Evolutionary conservation across 208 protist species (phyloP).

Genomic region (Acanthamoeba quina): DNA sequence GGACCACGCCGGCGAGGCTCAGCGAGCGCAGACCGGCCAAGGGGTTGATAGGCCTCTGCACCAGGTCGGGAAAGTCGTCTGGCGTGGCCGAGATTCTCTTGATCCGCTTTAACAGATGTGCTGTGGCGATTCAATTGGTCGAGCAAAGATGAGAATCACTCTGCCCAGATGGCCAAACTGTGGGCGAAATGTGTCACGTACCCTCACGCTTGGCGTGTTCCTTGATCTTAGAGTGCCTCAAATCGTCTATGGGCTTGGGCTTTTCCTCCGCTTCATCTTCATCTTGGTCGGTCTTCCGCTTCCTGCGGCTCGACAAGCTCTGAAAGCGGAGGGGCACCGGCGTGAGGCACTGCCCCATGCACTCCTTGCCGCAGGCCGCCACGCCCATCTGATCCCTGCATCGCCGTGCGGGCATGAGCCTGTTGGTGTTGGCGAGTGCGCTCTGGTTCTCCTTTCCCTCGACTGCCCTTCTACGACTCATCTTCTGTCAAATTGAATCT

Average conservation of each 20-base stretch:
- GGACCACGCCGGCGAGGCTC: slow-evolving; percentile 27
- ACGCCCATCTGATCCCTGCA: neutral
- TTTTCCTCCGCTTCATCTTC: neutral
- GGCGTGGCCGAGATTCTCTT: neutral
- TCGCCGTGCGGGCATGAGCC: neutral
- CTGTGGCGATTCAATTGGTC: neutral
- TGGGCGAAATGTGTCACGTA: neutral
- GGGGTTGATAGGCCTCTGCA: slow-evolving; percentile 11
- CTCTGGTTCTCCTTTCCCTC: slow-evolving; percentile 13
- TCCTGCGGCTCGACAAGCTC: slow-evolving; percentile 45
- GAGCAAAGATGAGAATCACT: neutral
- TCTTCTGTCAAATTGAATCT: neutral
- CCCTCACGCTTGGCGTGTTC: neutral
- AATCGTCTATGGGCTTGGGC: neutral
- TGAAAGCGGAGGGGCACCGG: slow-evolving; percentile 1
- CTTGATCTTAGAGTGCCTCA: neutral
- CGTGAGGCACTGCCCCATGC: slow-evolving; percentile 34
- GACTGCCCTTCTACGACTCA: neutral
- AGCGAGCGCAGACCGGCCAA: neutral
- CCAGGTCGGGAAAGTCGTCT: neutral
- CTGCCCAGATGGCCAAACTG: neutral
- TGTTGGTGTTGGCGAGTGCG: neutral
- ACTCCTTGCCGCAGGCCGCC: slow-evolving; percentile 25
- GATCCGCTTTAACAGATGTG: neutral
- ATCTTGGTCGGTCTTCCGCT: neutral